Evolutionary conservation across 495 filamentous ascomycete genomes (phyloP), one percentile per base, ranked within the genome.

Genomic region (Lasiosphaeris hirsuta): DNA sequence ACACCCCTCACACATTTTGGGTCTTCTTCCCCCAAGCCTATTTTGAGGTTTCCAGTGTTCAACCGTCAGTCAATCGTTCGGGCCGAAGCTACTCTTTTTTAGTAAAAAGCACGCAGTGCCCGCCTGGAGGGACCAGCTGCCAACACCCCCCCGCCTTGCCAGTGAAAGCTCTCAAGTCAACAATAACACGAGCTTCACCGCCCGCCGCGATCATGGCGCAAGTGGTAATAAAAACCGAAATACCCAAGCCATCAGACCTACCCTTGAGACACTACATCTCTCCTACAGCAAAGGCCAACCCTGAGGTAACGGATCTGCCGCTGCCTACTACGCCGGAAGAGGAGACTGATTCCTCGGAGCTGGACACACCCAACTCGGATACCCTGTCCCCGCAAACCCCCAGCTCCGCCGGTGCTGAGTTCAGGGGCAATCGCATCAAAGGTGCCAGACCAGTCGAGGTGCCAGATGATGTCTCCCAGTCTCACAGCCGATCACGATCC

Each of bases 401-500:
- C 4, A 65, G 59, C 46, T 62, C 63, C 0, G 48, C 54, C 0
- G 38, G 46, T 7, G 59, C 43, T 6, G 59, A 65, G 40, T 54
- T 54, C 33, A 40, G 2, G 10, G n/a, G 9, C 23, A 59, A 39
- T 9, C 17, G 19, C 7, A 19, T 14, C 19, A 34, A 6, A 2
- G 1, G 4, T 0, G 41, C 58, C 1, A 37, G 45, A 1, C 43
- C 58, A 6, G 33, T 45, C 3, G 19, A n/a, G 3, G n/a, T 45
- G 4, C 33, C 10, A 5, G 44, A 40, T 1, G 7, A 34, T 1
- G 42, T 59, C 10, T 36, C 38, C 43, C 41, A 38, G 35, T 19
- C 41, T 1, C 46, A 48, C 47, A 45, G n/a, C 35, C 51, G 40
- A n/a, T 51, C 39, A 23, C 49, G 34, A 30, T 49, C 54, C 4